phyloP scores from a whole-genome alignment of 2,329 filamentous ascomycete genomes.

The Fusarium torreyae region DNA sequence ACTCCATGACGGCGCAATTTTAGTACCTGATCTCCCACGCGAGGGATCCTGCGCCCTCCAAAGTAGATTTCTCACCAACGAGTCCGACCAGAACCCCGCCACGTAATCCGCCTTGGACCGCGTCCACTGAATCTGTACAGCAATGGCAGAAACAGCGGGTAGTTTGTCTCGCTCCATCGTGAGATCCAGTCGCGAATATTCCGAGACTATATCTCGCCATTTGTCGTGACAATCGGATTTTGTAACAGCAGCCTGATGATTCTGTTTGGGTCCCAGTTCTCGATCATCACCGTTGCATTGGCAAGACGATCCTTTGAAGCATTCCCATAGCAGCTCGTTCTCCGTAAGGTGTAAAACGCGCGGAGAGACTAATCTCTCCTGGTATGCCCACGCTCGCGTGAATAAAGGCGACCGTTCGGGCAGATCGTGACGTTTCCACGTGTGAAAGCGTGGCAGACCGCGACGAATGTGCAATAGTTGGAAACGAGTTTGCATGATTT shows the following conservation, averaged over 20 bases:
- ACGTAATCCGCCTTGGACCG: not conserved
- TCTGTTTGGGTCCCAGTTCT: not conserved
- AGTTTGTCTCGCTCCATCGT: not conserved
- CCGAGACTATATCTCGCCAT: conserved; percentile 1
- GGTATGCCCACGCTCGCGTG: conserved; percentile 1
- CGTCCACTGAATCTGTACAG: not conserved
- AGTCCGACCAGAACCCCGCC: not conserved
- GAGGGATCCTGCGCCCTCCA: not conserved
- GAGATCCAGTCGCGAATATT: not conserved
- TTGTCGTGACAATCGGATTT: not conserved
- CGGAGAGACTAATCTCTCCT: conserved; percentile 2
- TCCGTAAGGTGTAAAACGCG: conserved; percentile 1
- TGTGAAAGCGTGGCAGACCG: not conserved
- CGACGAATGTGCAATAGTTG: not conserved
- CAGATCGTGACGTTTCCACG: not conserved
- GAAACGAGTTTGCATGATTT: no score
- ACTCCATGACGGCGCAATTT: not conserved
- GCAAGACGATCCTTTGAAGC: not conserved
- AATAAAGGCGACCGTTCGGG: not conserved
- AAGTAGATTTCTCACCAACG: not conserved
- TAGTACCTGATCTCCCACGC: not conserved
- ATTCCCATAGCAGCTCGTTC: conserved; percentile 6
- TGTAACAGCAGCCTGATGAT: not conserved
- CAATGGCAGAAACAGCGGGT: not conserved
- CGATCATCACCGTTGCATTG: not conserved